These are phyloP conservation scores for Pachyrhizus erosus DNA, from an alignment of 306 rosid genomes.

Conservation along the genomic window DNA sequence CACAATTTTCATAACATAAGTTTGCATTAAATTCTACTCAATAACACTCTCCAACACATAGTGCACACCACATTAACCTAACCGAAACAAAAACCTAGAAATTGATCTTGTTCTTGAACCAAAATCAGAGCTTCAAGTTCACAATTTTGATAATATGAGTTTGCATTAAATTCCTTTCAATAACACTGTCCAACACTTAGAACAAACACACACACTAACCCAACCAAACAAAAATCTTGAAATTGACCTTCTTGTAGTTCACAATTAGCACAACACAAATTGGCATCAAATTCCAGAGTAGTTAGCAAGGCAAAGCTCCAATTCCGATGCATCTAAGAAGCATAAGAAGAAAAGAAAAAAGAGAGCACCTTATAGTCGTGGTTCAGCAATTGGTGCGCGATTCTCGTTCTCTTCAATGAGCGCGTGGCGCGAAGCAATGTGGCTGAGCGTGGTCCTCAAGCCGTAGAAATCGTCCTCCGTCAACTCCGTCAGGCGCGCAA, in stretches of 20 bases:
- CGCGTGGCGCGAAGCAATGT: constrained; percentile 67
- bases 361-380: background rate
- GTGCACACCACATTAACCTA: no score
- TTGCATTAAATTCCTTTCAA: background rate
- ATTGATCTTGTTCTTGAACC: background rate
- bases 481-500: constrained; percentile 54
- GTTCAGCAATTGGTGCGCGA: background rate
- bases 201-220: no score
- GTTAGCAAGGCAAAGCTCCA: no score
- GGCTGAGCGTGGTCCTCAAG: constrained; percentile 57
- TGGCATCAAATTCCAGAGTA: no score
- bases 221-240: no score
- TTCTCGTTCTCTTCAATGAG: background rate
- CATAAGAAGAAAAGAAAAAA: background rate
- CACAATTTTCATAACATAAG: background rate
- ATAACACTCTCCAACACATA: no score
- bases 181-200: no score
- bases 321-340: no score
- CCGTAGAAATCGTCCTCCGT: constrained; percentile 67
- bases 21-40: background rate
- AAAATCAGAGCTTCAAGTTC: background rate
- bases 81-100: no score
- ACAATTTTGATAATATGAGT: background rate
- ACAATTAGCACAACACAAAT: no score
- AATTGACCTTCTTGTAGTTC: no score